A percentile compares a stretch with the other conserved stretches of the same genome.
Evolutionary conservation across 345 rosid genomes (phyloP).

Genomic region (Gossypium raimondii): DNA sequence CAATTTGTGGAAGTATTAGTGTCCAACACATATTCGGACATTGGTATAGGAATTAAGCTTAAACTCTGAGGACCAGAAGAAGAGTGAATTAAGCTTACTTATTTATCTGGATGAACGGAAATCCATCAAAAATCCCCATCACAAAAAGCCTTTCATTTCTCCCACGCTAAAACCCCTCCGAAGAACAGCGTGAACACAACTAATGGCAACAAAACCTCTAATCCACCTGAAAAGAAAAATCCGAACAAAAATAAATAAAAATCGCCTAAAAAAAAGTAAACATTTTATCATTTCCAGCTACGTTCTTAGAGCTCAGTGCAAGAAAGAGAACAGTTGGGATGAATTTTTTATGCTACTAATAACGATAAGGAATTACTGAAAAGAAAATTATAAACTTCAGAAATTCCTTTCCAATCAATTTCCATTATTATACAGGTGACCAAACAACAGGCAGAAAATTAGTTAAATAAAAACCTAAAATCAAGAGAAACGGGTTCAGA

Average conservation of each 20-base stretch:
- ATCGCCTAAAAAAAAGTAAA: not conserved
- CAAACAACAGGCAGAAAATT: not conserved
- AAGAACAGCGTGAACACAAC: conserved; percentile 4
- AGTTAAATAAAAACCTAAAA: not conserved
- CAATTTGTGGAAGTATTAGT: not conserved
- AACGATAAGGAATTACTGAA: not conserved
- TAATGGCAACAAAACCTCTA: conserved; percentile 12
- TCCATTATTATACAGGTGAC: not conserved
- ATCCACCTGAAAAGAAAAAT: conserved; percentile 16
- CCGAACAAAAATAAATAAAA: not conserved
- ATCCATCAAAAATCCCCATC: conserved; percentile 85
- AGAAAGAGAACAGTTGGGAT: not conserved
- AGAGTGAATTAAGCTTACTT: conserved; percentile 40
- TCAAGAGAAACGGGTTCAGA: conserved; percentile 6
- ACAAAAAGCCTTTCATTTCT: conserved; percentile 21
- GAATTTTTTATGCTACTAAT: not conserved
- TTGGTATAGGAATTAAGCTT: not conserved
- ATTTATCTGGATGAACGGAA: conserved; percentile 90
- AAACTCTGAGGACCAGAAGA: not conserved
- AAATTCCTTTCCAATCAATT: not conserved
- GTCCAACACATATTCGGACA: not conserved
- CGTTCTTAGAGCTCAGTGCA: not conserved
- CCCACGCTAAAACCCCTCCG: not conserved
- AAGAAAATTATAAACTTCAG: not conserved
- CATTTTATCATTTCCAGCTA: too few relatives aligned